Percentiles rank a stretch among this genome's conserved stretches.
phyloP scores from a whole-genome alignment of 2,329 filamentous ascomycete species.

The Zalaria sp. region DNA sequence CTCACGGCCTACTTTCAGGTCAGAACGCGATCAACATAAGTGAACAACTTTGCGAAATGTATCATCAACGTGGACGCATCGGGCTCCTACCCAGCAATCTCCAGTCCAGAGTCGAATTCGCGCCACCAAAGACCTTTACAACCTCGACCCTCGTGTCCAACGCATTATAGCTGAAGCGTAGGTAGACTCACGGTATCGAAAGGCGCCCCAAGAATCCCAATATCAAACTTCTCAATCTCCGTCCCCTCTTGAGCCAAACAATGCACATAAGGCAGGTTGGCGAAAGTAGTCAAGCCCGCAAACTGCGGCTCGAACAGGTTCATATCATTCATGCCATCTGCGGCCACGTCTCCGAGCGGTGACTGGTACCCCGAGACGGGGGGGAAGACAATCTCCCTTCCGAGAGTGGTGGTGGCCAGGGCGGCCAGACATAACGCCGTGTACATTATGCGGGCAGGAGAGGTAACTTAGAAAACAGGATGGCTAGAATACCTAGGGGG shows the following conservation, averaged over 20 bases:
- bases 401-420: slow-evolving; percentile 5
- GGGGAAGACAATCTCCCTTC: slow-evolving; percentile 31
- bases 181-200: slow-evolving; percentile 30
- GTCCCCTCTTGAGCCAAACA: slow-evolving; percentile 20
- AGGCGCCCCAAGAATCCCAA: slow-evolving; percentile 34
- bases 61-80: too few relatives aligned
- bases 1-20: not conserved
- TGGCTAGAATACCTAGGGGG: too few relatives aligned
- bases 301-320: slow-evolving; percentile 16
- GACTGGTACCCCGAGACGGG: slow-evolving; percentile 21
- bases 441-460: too few relatives aligned
- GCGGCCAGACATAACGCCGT: too few relatives aligned
- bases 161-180: too few relatives aligned
- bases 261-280: slow-evolving; percentile 34
- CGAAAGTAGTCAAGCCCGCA: slow-evolving; percentile 31
- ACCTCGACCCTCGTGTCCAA: too few relatives aligned
- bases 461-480: too few relatives aligned
- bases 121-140: too few relatives aligned
- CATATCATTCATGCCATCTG: slow-evolving; percentile 11
- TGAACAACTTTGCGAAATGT: too few relatives aligned
- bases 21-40: too few relatives aligned
- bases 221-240: slow-evolving; percentile 26
- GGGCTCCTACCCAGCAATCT: too few relatives aligned
- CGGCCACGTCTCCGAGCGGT: slow-evolving; percentile 15
- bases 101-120: too few relatives aligned